These are phyloP conservation scores for Pistacia atlantica DNA, from an alignment of 345 rosid species.

Conservation along the genomic window DNA sequence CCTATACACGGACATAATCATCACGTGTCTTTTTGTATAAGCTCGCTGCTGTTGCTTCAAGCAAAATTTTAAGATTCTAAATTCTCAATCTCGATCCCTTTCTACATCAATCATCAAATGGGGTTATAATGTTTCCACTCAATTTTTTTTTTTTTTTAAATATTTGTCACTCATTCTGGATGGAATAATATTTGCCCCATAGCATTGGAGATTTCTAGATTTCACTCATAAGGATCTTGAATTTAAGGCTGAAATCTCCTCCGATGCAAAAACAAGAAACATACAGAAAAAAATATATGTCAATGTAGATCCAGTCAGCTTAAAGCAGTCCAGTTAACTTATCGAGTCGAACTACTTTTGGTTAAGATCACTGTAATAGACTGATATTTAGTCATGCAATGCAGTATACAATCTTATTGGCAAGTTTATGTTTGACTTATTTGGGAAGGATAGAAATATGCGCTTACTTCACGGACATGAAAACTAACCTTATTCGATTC, in stretches of 20 bases:
- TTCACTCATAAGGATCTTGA: constrained; percentile 83
- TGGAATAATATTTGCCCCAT: constrained; percentile 77
- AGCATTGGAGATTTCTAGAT: constrained; percentile 64
- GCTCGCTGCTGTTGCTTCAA: constrained; percentile 12
- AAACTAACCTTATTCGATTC: constrained; percentile 76
- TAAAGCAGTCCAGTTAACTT: too few relatives aligned
- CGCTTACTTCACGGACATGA: not conserved
- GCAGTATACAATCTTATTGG: too few relatives aligned
- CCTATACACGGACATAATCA: constrained; percentile 27
- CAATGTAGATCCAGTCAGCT: too few relatives aligned
- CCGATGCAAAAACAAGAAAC: constrained; percentile 51
- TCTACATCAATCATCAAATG: constrained; percentile 13
- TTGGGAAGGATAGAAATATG: not conserved
- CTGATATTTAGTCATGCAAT: not conserved
- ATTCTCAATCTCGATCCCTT: constrained; percentile 3
- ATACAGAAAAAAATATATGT: not conserved
- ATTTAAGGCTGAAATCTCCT: constrained; percentile 86
- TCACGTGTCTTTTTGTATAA: constrained; percentile 13
- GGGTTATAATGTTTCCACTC: constrained; percentile 4
- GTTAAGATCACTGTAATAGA: too few relatives aligned
- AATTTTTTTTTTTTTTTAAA: not conserved
- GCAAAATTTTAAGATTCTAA: constrained; percentile 19
- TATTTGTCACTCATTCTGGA: constrained; percentile 66
- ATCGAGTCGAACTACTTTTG: too few relatives aligned
- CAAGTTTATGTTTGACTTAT: not conserved